Evolutionary conservation across 148 eudicot genomes (phyloP), one percentile per base, ranked within the genome.

Genomic region (Linanthus parryae): DNA sequence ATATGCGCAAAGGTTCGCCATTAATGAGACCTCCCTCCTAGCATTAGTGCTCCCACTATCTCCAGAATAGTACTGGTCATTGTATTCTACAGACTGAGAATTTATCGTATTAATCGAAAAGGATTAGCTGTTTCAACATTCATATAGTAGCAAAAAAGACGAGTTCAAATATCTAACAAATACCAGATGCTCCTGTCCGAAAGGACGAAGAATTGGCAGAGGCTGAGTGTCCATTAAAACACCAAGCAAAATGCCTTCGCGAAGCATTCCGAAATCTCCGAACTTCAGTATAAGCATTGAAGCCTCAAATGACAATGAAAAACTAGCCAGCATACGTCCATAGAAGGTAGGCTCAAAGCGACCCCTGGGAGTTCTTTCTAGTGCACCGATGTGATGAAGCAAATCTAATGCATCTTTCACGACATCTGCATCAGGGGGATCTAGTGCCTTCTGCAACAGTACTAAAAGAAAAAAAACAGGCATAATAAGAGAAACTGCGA

Each of bases 271-370:
- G 48, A 71, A 55, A 17, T 54, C 68, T 58, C 78, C 95, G 66
- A 91, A 86, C 71, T 86, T 91, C 30, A 91, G 69, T 56, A 86
- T 74, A 23, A 91, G 73, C 59, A 83, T 59, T 25, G 97, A 78
- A 54, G 95, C 86, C 67, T 91, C 92, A 48, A 91, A 86, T 25
- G 95, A 91, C 34, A 91, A 57, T 29, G 97, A 78, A 64, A 86
- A 83, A 40, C 86, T 80, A 41, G 84, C 44, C 44, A 91, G 89
- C 69, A 91, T 40, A 48, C 75, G 72, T 52, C 97, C 97, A 63
- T 80, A 86, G 66, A 83, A 86, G 44, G 97, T 86, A 42, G 97
- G 95, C 72, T 85, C 95, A 61, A 70, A 84, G 54, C 95, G 92
- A 19, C 78, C 80, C 73, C 97, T 73, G 7, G 75, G 77, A 58